Evolutionary conservation across 441 rosid genomes (phyloP), one percentile per base, ranked within the genome.

Genomic region (Breynia disticha): DNA sequence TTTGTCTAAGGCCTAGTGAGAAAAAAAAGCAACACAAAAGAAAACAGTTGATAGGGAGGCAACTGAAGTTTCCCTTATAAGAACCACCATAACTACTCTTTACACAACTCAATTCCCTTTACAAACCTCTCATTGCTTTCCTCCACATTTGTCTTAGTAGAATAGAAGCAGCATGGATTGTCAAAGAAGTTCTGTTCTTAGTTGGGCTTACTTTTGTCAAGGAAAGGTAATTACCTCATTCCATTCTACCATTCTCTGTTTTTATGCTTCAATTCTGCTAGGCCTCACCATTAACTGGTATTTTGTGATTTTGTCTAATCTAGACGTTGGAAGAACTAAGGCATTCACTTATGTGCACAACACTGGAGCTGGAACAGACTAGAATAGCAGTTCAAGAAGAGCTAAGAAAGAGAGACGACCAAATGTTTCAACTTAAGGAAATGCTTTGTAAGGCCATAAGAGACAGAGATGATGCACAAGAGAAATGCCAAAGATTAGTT

Each of bases 261-360:
- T 16, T 22, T 37, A 48, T 32, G 12, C n/a, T 38, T 48, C 48
- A 37, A 52, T 38, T 9, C 10, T 32, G 38, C 55, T 41, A 11
- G 10, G 44, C 13, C 13, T 41, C 10, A 41, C 57, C 32, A 41
- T 22, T 16, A 5, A 13, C 45, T 57, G 49, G 48, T 48, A 14
- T 45, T 64, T 38, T 43, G 11, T 46, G 10, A 11, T 20, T 63
- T 48, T 57, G 55, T 45, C 15, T 60, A 16, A 46, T 70, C 59
- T 77, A 91, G 98, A 73, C 72, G 44, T 64, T 80, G 68, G 96
- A 87, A 43, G 96, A 86, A 46, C 58, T 86, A 53, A 79, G 73
- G 66, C 72, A 79, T 63, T 79, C 81, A 67, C 84, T 93, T 59
- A 67, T 84, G 50, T 84, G 57, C 62, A 72, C 72, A 48, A 61